Evolutionary conservation across 169 alveolate species (phyloP), one percentile per base, ranked within the genome.

Genomic region (Eimeria brunetti): DNA sequence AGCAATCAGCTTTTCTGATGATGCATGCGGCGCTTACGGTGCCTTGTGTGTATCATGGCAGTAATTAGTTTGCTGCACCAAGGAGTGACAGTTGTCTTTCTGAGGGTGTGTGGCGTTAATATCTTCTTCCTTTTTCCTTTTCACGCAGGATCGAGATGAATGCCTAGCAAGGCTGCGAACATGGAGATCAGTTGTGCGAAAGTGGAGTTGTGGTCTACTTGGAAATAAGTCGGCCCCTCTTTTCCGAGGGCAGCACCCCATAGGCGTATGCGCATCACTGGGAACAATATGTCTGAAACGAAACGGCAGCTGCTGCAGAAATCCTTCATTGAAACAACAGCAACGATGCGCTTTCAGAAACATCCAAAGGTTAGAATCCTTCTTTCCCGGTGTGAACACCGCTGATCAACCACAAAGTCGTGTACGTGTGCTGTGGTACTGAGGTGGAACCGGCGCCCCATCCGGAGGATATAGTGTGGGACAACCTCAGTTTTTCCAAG

Each of bases 381-480:
- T 41, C 41, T 27, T 9, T 44, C 11, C 20, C 2, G 64, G 20
- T 30, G 27, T 78, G 56, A 24, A 33, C 73, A 53, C n/a, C 8
- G 90, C 73, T n/a, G 51, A 53, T 30, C 41, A n/a, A 0, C 67
- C 22, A 38, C 81, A 62, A 86, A 64, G 64, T 30, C 83, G 36
- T 64, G 38, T 44, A 58, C 12, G 33, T 56, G 67, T 49, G 88
- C 24, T 44, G 93, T 60, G 93, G 62, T 64, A 69, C 93, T 86
- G 46, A 86, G 93, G 93, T 86, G 93, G 93, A 86, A 44, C 93
- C 93, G 8, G 93, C 93, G 60, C 93, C 93, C 41, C 80, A 62
- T 41, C 93, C 93, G 20, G 93, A 86, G 62, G 93, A 86, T 64
- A 86, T 86, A 11, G 93, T 64, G 18, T 86, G 93, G 93, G 93